Evolutionary conservation across 2,329 filamentous ascomycete genomes (phyloP), one percentile per base, ranked within the genome.

Genomic region (Tolypocladium ovalisporum): DNA sequence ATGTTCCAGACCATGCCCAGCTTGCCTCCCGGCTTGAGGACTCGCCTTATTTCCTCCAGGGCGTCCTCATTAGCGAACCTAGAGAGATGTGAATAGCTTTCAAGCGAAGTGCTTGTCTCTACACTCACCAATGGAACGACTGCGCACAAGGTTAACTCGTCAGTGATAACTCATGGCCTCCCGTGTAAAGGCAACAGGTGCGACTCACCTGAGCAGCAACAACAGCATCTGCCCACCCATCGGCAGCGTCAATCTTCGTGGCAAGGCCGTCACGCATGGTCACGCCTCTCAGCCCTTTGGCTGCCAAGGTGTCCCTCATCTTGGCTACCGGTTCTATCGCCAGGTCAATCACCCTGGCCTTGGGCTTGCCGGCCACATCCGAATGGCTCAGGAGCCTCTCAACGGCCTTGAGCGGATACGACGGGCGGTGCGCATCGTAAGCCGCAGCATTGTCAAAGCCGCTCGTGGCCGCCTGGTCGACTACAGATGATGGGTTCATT

Each of bases 1-100:
- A 86, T 75, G 63, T 89, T 90, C 87, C 88, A 90, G 56, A 90
- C 84, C 68, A 88, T 70, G 17, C 83, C 87, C 34, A 90, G 74
- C 34, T 76, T 75, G 8, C 80, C 80, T 8, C 78, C 79, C 0
- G 83, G 83, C 64, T 79, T 80, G 53, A 90, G 71, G 0, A 87
- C 79, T 52, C 86, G 80, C 62, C 83, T 79, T n/a, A 90, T 86
- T 63, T 89, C 86, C 52, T 74, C 70, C 34, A 91, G 71, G 0
- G 86, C 75, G 39, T 81, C 77, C 47, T 78, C 71, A 56, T 79
- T 87, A 42, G 86, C 83, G 71, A 90, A 90, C 87, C 87, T 85
- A 54, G 29, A 19, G 29, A 19, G 27, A 10, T 10, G 10, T 52
- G 19, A 52, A 29, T 12, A 13, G 10, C 29, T 22, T 35, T 35